A percentile compares a stretch with the other conserved stretches of the same genome.
Evolutionary conservation across 768 basidiomycete species (phyloP).

Genomic region (Rhizopogon rudus): DNA sequence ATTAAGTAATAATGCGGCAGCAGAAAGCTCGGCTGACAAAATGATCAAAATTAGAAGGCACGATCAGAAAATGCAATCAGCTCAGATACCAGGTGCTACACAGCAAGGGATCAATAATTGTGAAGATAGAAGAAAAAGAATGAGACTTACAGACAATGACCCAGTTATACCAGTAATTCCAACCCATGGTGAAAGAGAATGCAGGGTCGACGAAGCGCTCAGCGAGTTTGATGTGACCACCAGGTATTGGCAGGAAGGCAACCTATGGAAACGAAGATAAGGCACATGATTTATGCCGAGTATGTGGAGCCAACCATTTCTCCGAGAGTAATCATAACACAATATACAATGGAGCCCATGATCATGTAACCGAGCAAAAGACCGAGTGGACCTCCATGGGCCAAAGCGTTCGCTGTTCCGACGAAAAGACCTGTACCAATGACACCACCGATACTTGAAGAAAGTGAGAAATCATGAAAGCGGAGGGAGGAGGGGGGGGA

Average conservation of each 20-base stretch:
- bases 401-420: conserved; percentile 49
- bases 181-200: conserved; percentile 52
- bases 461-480: background rate
- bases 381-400: conserved; percentile 66
- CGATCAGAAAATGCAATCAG: background rate
- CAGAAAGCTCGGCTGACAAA: conserved; percentile 25
- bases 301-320: conserved; percentile 72
- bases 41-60: conserved; percentile 1
- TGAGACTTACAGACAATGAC: conserved; percentile 14
- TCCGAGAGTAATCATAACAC: conserved; percentile 60
- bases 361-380: conserved; percentile 65
- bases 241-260: conserved; percentile 72
- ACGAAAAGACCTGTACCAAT: conserved; percentile 61
- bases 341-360: conserved; percentile 66
- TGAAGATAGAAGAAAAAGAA: background rate
- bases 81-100: background rate
- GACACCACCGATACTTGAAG: conserved; percentile 54
- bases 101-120: conserved; percentile 20
- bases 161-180: conserved; percentile 50
- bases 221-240: conserved; percentile 76
- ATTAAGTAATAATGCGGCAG: conserved; percentile 67
- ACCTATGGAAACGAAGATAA: conserved; percentile 56
- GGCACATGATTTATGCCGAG: conserved; percentile 30
- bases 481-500: background rate
- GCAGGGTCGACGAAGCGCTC: conserved; percentile 81